Base-by-base conservation (phyloP, 169 alveolate genomes). In the Cryptosporidium xiaoi region DNA sequence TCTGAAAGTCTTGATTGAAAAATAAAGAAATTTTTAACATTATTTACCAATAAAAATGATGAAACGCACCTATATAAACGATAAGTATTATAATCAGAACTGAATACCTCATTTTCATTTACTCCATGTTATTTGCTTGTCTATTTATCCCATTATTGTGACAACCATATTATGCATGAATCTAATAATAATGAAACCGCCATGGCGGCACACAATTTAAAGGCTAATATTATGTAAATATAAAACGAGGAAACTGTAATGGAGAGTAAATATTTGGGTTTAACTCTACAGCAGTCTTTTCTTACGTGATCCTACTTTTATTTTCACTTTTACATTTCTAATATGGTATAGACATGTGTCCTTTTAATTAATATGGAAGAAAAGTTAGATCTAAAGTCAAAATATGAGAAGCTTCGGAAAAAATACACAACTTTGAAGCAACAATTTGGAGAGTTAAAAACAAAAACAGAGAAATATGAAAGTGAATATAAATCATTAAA, bases 171-270 rank as follows among this genome's bases (percentile, higher is more conserved):
- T 66, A 69, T 69, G 83, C 51, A n/a, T 55, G 56, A 69, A 69
- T 69, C 83, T 69, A 69, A 69, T 66, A 69, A 69, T 69, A 60
- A 51, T 2, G 18, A 16, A 33, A 64, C 83, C 83, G 83, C 83
- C 55, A 12, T 69, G 56, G 83, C 83, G 83, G 66, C 53, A 53
- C 20, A 69, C 29, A 5, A 2, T 29, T 34, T 36, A 36, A 66
- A 27, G 24, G 64, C 64, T 16, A 46, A 20, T 40, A 31, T 66
- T 27, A 1, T 20, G 7, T 5, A 62, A 20, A 34, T 64, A 29
- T 31, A 33, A 65, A 36, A 44, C 31, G 15, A 15, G 2, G 16
- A 50, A 18, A 18, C 5, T 12, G 10, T n/a, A 67, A 67, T 24
- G 13, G 24, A n/a, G 7, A 27, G 51, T 18, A 33, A 62, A 62